Percentiles rank a stretch among this genome's conserved stretches.
phyloP scores from a whole-genome alignment of 306 rosid species.

The Malus fusca region DNA sequence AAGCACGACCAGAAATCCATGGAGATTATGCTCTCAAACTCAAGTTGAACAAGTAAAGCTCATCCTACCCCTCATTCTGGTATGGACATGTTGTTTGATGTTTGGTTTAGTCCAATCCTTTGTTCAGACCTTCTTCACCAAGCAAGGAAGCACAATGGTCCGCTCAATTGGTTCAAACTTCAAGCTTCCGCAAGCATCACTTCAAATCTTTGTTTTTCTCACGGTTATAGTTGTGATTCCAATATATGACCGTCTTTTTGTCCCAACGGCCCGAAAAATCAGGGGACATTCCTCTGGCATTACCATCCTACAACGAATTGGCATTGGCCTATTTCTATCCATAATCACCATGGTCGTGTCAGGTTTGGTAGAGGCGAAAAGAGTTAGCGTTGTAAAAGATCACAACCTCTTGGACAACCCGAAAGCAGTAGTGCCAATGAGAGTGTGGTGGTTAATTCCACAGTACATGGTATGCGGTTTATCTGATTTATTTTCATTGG shows the following conservation, averaged over 20 bases:
- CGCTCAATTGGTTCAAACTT: slow-evolving; percentile 47
- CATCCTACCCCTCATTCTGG: slow-evolving; percentile 45
- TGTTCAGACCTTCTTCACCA: slow-evolving; percentile 44
- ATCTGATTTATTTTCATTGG: slow-evolving; percentile 42
- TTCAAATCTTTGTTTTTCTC: slow-evolving; percentile 46
- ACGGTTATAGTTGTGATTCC: slow-evolving; percentile 34
- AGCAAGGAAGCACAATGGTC: slow-evolving; percentile 55
- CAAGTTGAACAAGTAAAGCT: slow-evolving; percentile 69
- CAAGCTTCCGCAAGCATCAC: slow-evolving; percentile 54
- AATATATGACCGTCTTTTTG: slow-evolving; percentile 42
- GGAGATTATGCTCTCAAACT: slow-evolving; percentile 55
- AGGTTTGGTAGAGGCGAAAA: slow-evolving; percentile 46
- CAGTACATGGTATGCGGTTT: slow-evolving; percentile 48
- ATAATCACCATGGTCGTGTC: slow-evolving; percentile 46
- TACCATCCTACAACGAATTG: slow-evolving; percentile 61
- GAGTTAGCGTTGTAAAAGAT: slow-evolving; percentile 32
- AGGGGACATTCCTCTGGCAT: slow-evolving; percentile 48
- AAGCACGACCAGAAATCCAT: slow-evolving; percentile 43
- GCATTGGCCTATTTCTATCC: slow-evolving; percentile 48
- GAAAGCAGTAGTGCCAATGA: slow-evolving; percentile 38
- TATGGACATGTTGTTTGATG: slow-evolving; percentile 60
- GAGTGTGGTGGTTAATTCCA: slow-evolving; percentile 76
- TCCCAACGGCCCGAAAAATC: slow-evolving; percentile 37
- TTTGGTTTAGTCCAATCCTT: slow-evolving; percentile 48
- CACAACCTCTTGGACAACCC: slow-evolving; percentile 41